A percentile compares a stretch with the other conserved stretches of the same genome.
Conservation (phyloP, 352 stramenopile species). For the Phytophthora hibernalis region DNA sequence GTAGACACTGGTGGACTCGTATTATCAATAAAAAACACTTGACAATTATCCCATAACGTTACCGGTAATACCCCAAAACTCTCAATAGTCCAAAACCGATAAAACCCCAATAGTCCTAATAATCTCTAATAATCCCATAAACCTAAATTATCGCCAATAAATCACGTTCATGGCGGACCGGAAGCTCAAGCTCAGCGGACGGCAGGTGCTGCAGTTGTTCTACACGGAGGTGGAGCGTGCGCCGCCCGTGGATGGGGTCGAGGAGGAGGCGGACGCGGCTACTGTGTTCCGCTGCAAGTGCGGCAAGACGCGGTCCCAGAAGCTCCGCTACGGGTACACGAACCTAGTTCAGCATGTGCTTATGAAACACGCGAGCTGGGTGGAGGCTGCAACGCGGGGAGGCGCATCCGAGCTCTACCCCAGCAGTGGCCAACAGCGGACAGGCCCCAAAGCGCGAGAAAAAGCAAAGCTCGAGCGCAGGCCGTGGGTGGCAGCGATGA, state of each 20-base stretch:
- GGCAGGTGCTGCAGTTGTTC: slow-evolving; percentile 60
- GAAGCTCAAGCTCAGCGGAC: slow-evolving; percentile 49
- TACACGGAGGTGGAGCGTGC: slow-evolving; percentile 41
- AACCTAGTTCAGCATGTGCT: slow-evolving; percentile 75
- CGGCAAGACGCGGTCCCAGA: slow-evolving; percentile 62
- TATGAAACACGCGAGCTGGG: slow-evolving; percentile 72
- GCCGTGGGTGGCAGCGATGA: neutral
- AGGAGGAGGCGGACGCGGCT: slow-evolving; percentile 15
- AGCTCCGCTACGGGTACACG: slow-evolving; percentile 61
- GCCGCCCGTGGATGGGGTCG: neutral
- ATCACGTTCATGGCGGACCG: slow-evolving; percentile 18
- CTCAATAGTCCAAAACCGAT: neutral
- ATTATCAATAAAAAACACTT: slow-evolving; percentile 1
- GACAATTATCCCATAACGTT: neutral
- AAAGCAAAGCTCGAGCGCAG: slow-evolving; percentile 16
- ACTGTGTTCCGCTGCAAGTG: slow-evolving; percentile 67
- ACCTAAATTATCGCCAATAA: no score
- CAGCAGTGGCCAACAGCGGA: slow-evolving; percentile 23
- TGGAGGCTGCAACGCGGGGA: slow-evolving; percentile 37
- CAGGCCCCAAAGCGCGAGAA: slow-evolving; percentile 20
- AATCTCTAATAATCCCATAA: neutral
- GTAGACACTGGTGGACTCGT: slow-evolving; percentile 26
- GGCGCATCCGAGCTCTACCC: slow-evolving; percentile 23
- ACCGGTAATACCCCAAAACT: neutral
- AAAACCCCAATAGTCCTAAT: neutral